Evolutionary conservation across 2,329 filamentous ascomycete genomes (phyloP), one percentile per base, ranked within the genome.

Genomic region (Cordyceps militaris): DNA sequence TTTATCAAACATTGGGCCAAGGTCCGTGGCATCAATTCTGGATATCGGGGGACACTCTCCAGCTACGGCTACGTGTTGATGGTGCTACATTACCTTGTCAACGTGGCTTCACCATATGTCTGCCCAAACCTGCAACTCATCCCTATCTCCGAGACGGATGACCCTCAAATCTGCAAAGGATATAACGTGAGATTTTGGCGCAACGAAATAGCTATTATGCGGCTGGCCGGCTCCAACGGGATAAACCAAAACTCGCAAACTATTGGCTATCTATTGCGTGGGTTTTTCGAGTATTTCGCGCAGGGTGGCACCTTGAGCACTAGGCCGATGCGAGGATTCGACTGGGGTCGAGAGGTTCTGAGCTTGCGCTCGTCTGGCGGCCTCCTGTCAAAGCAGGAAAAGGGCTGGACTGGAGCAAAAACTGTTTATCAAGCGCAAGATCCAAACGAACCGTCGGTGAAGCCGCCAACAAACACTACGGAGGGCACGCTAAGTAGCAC

Each of bases 1-100:
- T 96, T 96, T 67, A 78, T 97, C 67, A 97, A 97, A 71, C 82
- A 90, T 61, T 97, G 92, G 91, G 90, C 91, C 26, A 95, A 94
- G 70, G 79, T 80, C 28, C 85, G 92, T 48, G 88, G 85, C 61
- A 92, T 96, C 73, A 96, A 96, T 71, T 89, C 86, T 43, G 85
- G 89, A 2, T 95, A 95, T 67, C 86, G 86, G 38, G 91, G 92
- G 43, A 95, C 91, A 0, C 76, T 97, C 19, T 92, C 88, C 54
- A 93, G 89, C 63, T 96, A 96, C 66, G 91, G 92, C 51, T 97
- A 93, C 71, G 90, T 94, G 5, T 75, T 96, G 40, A 96, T 97
- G 91, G 85, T 95, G 4, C 76, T 96, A 16, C 92, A 97, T 71
- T 96, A 93, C 67, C 81, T 96, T 28, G 84, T 94, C 66, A 96